A percentile compares a stretch with the other conserved stretches of the same genome.
Evolutionary conservation across 257 asterid species (phyloP).

Genomic region (Misopates orontium): DNA sequence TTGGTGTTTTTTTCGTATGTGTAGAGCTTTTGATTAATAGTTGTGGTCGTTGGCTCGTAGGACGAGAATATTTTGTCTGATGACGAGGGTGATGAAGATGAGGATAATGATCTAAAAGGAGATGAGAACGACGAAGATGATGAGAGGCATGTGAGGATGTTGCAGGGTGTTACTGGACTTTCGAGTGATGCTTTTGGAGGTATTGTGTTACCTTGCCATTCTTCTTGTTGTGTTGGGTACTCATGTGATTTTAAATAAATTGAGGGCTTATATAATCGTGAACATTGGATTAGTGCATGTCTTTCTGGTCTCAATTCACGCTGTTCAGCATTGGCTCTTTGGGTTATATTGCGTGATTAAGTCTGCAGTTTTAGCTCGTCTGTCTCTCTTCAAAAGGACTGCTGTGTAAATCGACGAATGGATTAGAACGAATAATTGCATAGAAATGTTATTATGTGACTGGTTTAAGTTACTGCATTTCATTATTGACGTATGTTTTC

Average conservation of each 20-base stretch:
- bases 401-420: too few species aligned
- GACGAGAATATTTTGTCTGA: constrained; percentile 81
- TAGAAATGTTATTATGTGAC: too few species aligned
- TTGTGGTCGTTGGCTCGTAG: constrained; percentile 32
- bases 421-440: too few species aligned
- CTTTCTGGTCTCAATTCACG: neutral
- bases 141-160: constrained; percentile 66
- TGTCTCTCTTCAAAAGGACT: neutral
- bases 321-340: neutral
- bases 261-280: neutral
- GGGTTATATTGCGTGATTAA: neutral
- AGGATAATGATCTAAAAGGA: constrained; percentile 28
- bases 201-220: constrained; percentile 26
- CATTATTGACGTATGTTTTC: neutral
- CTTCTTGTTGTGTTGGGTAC: neutral
- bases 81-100: constrained; percentile 50
- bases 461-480: neutral
- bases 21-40: neutral
- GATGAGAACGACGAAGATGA: constrained; percentile 46
- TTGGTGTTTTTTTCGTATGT: too few species aligned
- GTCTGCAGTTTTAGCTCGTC: neutral
- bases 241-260: constrained; percentile 4
- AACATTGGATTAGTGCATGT: neutral
- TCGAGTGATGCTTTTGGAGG: constrained; percentile 76
- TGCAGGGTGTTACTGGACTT: constrained; percentile 81